Evolutionary conservation across 1,139 yeast species (phyloP).

Genomic region (Candida sp.): DNA sequence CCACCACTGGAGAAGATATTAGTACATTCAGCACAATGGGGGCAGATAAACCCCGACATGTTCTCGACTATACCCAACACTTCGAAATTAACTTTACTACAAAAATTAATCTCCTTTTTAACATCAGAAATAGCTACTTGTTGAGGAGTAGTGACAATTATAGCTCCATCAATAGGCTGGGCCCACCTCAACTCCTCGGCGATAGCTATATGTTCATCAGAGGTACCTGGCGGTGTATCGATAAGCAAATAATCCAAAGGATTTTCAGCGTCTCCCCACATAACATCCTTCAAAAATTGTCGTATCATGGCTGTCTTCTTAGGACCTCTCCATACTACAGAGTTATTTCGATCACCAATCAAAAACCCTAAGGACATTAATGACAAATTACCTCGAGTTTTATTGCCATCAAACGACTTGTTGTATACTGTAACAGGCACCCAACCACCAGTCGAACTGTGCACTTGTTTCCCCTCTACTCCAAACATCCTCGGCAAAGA

Average conservation of each 20-base stretch:
- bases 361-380: conserved; percentile 93
- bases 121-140: conserved; percentile 56
- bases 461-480: conserved; percentile 73
- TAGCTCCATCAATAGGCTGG: conserved; percentile 44
- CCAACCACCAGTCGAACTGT: conserved; percentile 87
- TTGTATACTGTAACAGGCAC: conserved; percentile 64
- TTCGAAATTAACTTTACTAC: conserved; percentile 41
- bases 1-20: conserved; percentile 94
- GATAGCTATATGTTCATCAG: conserved; percentile 96
- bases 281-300: conserved; percentile 86
- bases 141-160: conserved; percentile 48
- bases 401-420: conserved; percentile 18
- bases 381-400: conserved; percentile 37
- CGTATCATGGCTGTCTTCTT: conserved; percentile 97
- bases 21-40: conserved; percentile 87
- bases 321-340: conserved; percentile 99
- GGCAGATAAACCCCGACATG: conserved; percentile 53
- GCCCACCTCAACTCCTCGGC: conserved; percentile 81
- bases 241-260: conserved; percentile 76
- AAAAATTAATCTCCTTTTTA: conserved; percentile 46
- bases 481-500: conserved; percentile 97
- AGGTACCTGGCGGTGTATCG: conserved; percentile 99
- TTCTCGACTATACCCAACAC: conserved; percentile 44
- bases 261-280: conserved; percentile 66
- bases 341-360: conserved; percentile 76